Conservation (phyloP, 164 flowering plant species). For the Nelumbo lutea region DNA sequence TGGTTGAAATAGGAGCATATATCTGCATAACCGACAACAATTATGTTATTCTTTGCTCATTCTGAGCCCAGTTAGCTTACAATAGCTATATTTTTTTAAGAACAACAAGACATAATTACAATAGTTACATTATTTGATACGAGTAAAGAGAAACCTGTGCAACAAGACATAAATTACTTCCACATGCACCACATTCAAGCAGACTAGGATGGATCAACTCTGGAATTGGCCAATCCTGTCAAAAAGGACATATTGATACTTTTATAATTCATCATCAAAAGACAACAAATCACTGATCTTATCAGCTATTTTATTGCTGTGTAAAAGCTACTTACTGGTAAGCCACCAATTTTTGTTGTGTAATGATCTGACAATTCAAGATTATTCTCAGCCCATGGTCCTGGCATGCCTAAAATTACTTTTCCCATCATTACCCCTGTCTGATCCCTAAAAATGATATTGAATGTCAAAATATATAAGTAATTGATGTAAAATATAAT, state of each 20-base stretch:
- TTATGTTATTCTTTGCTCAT: background rate
- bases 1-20: slow-evolving; percentile 64
- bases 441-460: background rate
- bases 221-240: slow-evolving; percentile 72
- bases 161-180: slow-evolving; percentile 48
- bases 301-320: background rate
- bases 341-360: slow-evolving; percentile 86
- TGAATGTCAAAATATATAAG: background rate
- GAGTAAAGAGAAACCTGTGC: slow-evolving; percentile 52
- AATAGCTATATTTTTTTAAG: no score
- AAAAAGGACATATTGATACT: background rate
- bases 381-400: slow-evolving; percentile 74
- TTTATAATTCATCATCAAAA: slow-evolving; percentile 2
- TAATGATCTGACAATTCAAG: slow-evolving; percentile 68
- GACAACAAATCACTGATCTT: background rate
- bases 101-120: background rate
- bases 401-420: slow-evolving; percentile 79
- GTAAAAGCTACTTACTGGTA: slow-evolving; percentile 49
- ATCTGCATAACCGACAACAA: slow-evolving; percentile 33
- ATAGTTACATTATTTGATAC: no score
- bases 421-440: slow-evolving; percentile 34
- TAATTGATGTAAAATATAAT: background rate
- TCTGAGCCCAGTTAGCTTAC: background rate
- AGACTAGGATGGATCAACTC: slow-evolving; percentile 24
- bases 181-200: slow-evolving; percentile 56